Evolutionary conservation across 2,329 filamentous ascomycete species (phyloP).

Genomic region (Ramichloridium luteum): DNA sequence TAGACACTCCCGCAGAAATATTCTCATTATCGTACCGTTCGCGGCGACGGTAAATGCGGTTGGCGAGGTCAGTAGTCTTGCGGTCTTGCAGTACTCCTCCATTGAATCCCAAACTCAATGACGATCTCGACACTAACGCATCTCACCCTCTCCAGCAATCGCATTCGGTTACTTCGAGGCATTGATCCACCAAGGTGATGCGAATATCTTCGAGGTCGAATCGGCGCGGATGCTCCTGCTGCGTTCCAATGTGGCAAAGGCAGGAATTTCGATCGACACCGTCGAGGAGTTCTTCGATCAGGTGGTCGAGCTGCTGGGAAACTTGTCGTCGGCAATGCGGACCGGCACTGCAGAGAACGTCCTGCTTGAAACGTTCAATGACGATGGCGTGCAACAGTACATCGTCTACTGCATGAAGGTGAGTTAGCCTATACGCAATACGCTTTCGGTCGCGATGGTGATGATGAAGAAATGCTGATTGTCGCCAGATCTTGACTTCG

Average conservation of each 20-base stretch:
- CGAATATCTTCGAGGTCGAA: conserved; percentile 55
- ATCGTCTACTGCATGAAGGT: conserved; percentile 76
- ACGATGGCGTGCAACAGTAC: conserved; percentile 50
- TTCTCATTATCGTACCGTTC: conserved; percentile 73
- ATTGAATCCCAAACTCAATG: no score
- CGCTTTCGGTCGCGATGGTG: no score
- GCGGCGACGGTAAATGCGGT: conserved; percentile 90
- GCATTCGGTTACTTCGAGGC: conserved; percentile 89
- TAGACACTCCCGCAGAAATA: conserved; percentile 74
- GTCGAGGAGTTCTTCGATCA: conserved; percentile 77
- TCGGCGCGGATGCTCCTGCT: conserved; percentile 58
- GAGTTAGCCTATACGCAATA: conserved; percentile 10
- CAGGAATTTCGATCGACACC: conserved; percentile 26
- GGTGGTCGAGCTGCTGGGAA: conserved; percentile 54
- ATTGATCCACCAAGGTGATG: conserved; percentile 56
- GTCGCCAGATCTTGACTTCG: conserved; percentile 70
- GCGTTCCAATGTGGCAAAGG: conserved; percentile 1
- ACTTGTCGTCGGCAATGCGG: conserved; percentile 46
- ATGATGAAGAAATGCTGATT: no score
- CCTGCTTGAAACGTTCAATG: conserved; percentile 53
- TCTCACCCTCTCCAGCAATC: conserved; percentile 50
- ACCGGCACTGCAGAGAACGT: conserved; percentile 34
- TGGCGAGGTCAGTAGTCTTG: conserved; percentile 94
- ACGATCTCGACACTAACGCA: no score
- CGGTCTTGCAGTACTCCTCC: no score